A percentile compares a stretch with the other conserved stretches of the same genome.
Evolutionary conservation across 1,284 basidiomycete genomes (phyloP).

Genomic region (Laetiporus sulphureus): DNA sequence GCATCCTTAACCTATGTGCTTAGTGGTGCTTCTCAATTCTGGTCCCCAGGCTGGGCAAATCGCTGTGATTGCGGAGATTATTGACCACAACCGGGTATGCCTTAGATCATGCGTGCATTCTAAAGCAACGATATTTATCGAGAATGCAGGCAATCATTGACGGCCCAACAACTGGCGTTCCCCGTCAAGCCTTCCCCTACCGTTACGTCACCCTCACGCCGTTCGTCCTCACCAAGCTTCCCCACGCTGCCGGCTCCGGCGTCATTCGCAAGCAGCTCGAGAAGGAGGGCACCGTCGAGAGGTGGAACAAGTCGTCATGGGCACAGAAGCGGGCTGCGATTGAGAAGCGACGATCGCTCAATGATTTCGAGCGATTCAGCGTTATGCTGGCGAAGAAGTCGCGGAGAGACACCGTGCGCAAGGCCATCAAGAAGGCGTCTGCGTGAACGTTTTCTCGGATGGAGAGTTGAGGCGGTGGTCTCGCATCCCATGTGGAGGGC

Average conservation of each 20-base stretch:
- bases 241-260: slow-evolving; percentile 82
- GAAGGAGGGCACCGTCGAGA: slow-evolving; percentile 68
- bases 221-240: slow-evolving; percentile 78
- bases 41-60: slow-evolving; percentile 86
- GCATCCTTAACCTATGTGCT: background rate
- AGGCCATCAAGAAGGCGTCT: slow-evolving; percentile 35
- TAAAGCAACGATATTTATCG: slow-evolving; percentile 2
- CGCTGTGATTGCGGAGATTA: slow-evolving; percentile 95
- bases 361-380: slow-evolving; percentile 88
- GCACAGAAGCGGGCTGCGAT: slow-evolving; percentile 83
- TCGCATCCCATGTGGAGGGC: slow-evolving; percentile 1
- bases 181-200: slow-evolving; percentile 90
- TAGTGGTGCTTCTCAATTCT: slow-evolving; percentile 91
- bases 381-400: slow-evolving; percentile 76
- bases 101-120: background rate
- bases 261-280: slow-evolving; percentile 86
- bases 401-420: slow-evolving; percentile 65
- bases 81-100: slow-evolving; percentile 97
- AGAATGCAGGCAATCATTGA: slow-evolving; percentile 83
- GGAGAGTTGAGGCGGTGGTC: background rate
- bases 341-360: slow-evolving; percentile 70
- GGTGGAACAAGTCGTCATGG: slow-evolving; percentile 87
- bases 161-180: slow-evolving; percentile 86
- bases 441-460: slow-evolving; percentile 11
- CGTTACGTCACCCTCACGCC: slow-evolving; percentile 91